Evolutionary conservation across 176 grass and related monocot genomes (phyloP), one percentile per base, ranked within the genome.

Genomic region (Triticum timopheevii): DNA sequence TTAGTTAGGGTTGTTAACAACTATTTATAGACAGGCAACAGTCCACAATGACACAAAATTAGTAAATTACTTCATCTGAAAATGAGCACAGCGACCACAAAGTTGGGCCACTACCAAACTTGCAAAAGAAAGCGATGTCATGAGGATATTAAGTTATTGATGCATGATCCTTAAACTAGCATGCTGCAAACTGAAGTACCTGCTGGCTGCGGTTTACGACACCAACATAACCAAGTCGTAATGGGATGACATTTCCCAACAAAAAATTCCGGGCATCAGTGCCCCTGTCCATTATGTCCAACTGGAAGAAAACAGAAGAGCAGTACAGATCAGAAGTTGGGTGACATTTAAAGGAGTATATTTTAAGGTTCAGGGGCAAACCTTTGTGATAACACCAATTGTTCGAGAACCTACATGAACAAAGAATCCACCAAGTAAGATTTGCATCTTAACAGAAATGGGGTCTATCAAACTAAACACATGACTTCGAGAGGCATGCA

Each of bases 281-380:
- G 28, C 97, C 97, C 89, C 97, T 90, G 79, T 99, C 97, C 97
- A 99, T 99, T 93, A 99, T 99, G 83, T 99, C 97, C 87, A 99
- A 72, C 97, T 99, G 91, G 66, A 87, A 84, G 40, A 33, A 27
- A 92, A 83, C 27, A 49, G 78, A 79, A 88, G 67, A 84, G 31
- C 40, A 73, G 38, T 54, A 11, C 77, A 80, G 62, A 44, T 75
- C 25, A 76, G 17, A 73, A 44, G 4, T 33, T 27, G 64, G 28
- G 74, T 80, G 56, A 23, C 31, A 61, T 38, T n/a, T 33, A 77
- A 27, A 80, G 19, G n/a, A 5, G 20, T 61, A 73, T 44, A 82
- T 40, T 66, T 84, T 17, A 76, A 61, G 77, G 44, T 13, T 24
- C 11, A 24, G 49, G 52, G 47, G 63, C 73, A 74, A 83, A 99